Conservation (phyloP, 345 rosid genomes). For the Bruguiera parviflora region DNA sequence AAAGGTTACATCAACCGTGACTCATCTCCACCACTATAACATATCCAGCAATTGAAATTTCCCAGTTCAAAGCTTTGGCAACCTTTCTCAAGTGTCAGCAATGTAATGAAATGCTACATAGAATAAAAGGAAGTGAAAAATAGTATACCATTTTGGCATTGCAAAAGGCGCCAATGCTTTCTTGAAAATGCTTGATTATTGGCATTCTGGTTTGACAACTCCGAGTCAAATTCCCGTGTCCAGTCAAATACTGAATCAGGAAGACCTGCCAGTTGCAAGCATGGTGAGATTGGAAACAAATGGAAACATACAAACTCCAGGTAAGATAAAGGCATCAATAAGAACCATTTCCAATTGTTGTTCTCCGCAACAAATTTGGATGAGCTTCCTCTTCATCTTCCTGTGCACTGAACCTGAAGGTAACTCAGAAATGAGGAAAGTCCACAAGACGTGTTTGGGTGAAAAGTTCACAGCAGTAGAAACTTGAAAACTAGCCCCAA, state of each 20-base stretch:
- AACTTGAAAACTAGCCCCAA: constrained; percentile 1
- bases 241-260: constrained; percentile 85
- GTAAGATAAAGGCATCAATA: constrained; percentile 15
- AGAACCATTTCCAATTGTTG: constrained; percentile 95
- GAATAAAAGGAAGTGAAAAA: constrained; percentile 9
- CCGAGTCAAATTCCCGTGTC: constrained; percentile 79
- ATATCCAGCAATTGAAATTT: constrained; percentile 4
- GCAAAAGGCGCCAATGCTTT: constrained; percentile 99
- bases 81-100: constrained; percentile 7
- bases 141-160: constrained; percentile 90
- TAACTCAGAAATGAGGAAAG: not conserved
- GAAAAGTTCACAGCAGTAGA: not conserved
- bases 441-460: not conserved
- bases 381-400: constrained; percentile 82
- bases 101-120: constrained; percentile 15
- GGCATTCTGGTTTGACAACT: constrained; percentile 65
- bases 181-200: constrained; percentile 89
- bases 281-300: constrained; percentile 22
- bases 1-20: constrained; percentile 5
- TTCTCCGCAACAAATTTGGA: constrained; percentile 62
- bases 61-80: not conserved
- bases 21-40: constrained; percentile 10
- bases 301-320: constrained; percentile 19
- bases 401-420: constrained; percentile 72
- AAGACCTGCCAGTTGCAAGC: constrained; percentile 53